Conservation (phyloP, 2,329 filamentous ascomycete species). For the Colletotrichum aenigma region DNA sequence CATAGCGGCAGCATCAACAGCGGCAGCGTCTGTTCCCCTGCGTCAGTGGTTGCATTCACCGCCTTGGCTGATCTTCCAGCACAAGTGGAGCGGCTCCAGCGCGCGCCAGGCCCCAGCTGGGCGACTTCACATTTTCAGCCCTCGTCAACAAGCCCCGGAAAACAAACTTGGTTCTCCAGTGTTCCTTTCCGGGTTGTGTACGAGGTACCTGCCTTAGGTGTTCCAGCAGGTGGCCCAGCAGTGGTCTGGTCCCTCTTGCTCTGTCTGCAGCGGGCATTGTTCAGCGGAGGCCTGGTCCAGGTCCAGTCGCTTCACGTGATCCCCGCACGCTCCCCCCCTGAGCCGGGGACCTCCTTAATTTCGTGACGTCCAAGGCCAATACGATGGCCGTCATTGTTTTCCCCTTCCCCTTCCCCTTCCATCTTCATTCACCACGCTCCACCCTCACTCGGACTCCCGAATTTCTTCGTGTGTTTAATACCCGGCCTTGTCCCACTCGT, state of each 20-base stretch:
- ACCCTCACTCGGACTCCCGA: background rate
- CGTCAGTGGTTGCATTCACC: background rate
- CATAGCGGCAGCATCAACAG: background rate
- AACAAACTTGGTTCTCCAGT: slow-evolving; percentile 4
- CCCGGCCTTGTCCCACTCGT: slow-evolving; percentile 10
- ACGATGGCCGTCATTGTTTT: slow-evolving; percentile 14
- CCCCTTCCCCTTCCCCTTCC: background rate
- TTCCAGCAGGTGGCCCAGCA: background rate
- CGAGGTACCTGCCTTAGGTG: background rate
- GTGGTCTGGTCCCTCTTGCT: too few species aligned
- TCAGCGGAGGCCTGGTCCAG: background rate
- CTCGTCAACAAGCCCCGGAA: slow-evolving; percentile 9
- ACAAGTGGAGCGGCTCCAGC: slow-evolving; percentile 8
- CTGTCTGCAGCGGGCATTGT: background rate
- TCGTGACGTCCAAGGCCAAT: slow-evolving; percentile 9
- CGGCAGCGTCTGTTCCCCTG: background rate
- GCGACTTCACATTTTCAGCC: background rate
- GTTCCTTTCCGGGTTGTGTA: background rate
- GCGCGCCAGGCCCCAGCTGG: background rate
- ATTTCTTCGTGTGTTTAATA: slow-evolving; percentile 12
- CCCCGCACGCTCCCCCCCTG: background rate
- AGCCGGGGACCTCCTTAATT: slow-evolving; percentile 15
- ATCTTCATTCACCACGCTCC: background rate
- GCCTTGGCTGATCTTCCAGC: slow-evolving; percentile 2
- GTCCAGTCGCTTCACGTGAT: background rate